Evolutionary conservation across 2,329 filamentous ascomycete genomes (phyloP).

Genomic region (Cylindrodendrum hubeiense): DNA sequence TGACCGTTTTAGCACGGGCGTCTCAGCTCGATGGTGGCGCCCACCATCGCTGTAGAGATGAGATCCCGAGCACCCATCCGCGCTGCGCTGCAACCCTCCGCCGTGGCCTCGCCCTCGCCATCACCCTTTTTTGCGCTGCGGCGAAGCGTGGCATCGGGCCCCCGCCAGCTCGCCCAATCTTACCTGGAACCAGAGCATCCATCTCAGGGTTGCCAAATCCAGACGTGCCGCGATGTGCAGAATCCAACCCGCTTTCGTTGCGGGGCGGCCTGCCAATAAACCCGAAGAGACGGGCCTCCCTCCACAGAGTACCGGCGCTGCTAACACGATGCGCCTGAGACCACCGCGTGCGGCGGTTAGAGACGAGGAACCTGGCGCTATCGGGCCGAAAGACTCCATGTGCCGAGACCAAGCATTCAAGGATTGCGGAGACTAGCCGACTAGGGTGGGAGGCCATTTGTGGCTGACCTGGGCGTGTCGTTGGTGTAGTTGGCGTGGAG

Average conservation of each 20-base stretch:
- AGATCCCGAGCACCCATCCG: neutral
- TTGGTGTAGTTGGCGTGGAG: no score
- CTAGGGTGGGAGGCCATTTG: neutral
- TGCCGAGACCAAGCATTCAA: constrained; percentile 27
- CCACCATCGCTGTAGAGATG: no score
- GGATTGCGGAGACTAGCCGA: constrained; percentile 28
- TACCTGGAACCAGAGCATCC: neutral
- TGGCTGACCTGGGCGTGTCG: constrained; percentile 8
- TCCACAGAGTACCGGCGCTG: neutral
- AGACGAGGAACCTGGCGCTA: constrained; percentile 14
- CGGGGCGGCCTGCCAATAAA: constrained; percentile 4
- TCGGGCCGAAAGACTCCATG: constrained; percentile 33
- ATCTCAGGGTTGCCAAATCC: neutral
- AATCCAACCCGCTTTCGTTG: constrained; percentile 7
- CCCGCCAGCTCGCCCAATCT: neutral
- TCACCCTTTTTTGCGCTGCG: no score
- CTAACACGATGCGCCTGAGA: neutral
- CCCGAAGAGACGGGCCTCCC: neutral
- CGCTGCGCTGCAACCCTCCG: neutral
- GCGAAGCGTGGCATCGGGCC: neutral
- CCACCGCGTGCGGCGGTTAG: constrained; percentile 18
- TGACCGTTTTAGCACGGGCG: constrained; percentile 7
- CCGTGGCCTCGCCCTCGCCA: neutral
- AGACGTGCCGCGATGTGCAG: constrained; percentile 5
- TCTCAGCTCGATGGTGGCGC: constrained; percentile 5